phyloP scores from a whole-genome alignment of 2,329 filamentous ascomycete genomes.

The Colletotrichum lini region DNA sequence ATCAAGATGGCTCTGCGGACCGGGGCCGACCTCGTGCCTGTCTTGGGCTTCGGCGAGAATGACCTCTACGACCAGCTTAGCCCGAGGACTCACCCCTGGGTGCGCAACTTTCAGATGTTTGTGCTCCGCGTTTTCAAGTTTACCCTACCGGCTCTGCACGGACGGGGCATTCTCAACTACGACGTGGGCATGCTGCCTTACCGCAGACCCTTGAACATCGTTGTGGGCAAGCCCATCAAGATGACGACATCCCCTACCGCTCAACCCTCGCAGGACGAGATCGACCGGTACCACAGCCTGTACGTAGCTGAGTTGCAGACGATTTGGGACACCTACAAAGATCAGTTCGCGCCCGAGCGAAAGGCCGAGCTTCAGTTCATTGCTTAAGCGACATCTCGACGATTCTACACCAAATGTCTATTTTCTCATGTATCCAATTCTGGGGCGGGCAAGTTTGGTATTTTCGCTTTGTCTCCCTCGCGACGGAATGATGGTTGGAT shows the following conservation, averaged over 20 bases:
- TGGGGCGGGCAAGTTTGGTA: neutral
- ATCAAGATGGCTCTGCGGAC: constrained; percentile 92
- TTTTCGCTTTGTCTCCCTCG: constrained; percentile 3
- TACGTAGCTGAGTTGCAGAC: constrained; percentile 84
- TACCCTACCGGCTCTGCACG: constrained; percentile 91
- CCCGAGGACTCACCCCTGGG: constrained; percentile 80
- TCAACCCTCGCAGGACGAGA: constrained; percentile 79
- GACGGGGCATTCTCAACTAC: constrained; percentile 95
- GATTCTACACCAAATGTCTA: neutral
- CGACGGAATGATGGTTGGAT: neutral
- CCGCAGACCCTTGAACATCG: constrained; percentile 86
- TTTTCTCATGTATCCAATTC: neutral
- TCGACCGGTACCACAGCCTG: constrained; percentile 83
- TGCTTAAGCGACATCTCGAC: constrained; percentile 55
- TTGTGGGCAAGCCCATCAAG: constrained; percentile 86
- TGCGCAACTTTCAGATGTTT: constrained; percentile 86
- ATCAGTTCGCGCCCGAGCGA: constrained; percentile 76
- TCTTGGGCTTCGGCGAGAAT: constrained; percentile 95
- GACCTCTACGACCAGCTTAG: constrained; percentile 94
- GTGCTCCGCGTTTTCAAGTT: constrained; percentile 92
- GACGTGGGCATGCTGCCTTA: constrained; percentile 98
- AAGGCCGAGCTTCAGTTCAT: constrained; percentile 78
- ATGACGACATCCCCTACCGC: constrained; percentile 72
- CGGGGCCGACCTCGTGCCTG: constrained; percentile 94
- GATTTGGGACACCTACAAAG: constrained; percentile 85